Base-by-base conservation (phyloP, 164 flowering plant species). In the Cinnamomum micranthum region DNA sequence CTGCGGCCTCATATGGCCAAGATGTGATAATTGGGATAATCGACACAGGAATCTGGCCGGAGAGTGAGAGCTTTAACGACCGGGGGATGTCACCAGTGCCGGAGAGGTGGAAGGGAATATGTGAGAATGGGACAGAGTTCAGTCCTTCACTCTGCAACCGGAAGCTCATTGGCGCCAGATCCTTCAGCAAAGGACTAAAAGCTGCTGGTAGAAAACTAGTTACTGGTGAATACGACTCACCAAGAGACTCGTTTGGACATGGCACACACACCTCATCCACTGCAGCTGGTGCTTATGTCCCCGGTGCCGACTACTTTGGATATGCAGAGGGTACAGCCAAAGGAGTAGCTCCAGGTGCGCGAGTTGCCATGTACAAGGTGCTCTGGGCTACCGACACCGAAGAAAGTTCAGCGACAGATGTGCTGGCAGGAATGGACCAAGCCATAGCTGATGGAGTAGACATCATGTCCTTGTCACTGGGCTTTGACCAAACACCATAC, bases 391-490 rank as follows among this genome's bases (percentile, higher is more conserved):
- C 47, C 10, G 47, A 41, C 11, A 41, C 47, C 47, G 47, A 41
- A 6, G 47, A 1, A 41, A 41, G 47, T 41, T 11, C 47, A 9
- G 47, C 47, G 47, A 41, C 47, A 7, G 47, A 41, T 9, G 47
- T 41, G 47, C 47, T 41, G 1, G 92, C 89, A 1, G 91, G 83
- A 1, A 84, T 88, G 20, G 94, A 88, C 66, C 86, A 86, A 19
- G 92, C 91, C 12, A 82, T 88, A 5, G 73, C 27, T 0, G 92
- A 88, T 60, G 89, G 89, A 0, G 91, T 90, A 0, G 87, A 84
- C 59, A 24, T 88, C 3, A 24, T 88, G 62, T 88, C 91, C 2
- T 55, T 87, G 12, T 86, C 84, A 1, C 7, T 82, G 3, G 80
- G 81, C 33, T 66, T 72, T 24, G 78, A 78, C 20, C 78, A 58